Evolutionary conservation across 2,329 filamentous ascomycete species (phyloP), one percentile per base, ranked within the genome.

Genomic region (Colletotrichum sp.): DNA sequence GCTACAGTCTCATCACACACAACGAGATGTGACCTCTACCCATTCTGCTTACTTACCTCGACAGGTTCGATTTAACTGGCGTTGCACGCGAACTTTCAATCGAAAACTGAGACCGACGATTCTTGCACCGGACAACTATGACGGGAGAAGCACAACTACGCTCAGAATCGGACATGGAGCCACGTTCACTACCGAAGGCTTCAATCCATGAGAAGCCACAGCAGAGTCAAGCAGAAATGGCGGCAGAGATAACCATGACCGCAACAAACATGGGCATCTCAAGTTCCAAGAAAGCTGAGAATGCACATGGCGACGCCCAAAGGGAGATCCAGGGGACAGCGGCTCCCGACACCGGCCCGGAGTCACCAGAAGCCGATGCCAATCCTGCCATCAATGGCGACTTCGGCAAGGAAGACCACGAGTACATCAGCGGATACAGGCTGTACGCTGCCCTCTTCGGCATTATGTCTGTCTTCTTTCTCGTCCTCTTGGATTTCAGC

Each of bases 21-120:
- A n/a, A 44, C 1, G 0, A 0, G 39, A 48, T 1, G 0, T 12
- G 44, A 22, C 44, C 10, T 44, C 0, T 44, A 2, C 39, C 18
- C 18, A 44, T 44, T 44, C 39, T 22, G 44, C 44, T 22, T 22
- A 3, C 10, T 22, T 22, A 22, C 44, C 44, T 48, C 10, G 9
- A 2, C 44, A 48, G n/a, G n/a, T 22, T 48, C n/a, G n/a, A 22
- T 22, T 48, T 22, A 0, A 22, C 0, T 13, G 2, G n/a, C 44
- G n/a, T 48, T 6, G n/a, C n/a, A 48, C 18, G 18, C 44, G 44
- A 1, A 1, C 9, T 4, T 48, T 48, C 6, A 4, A 22, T 28
- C 28, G 28, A 9, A 28, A 28, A 22, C 0, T 22, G n/a, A n/a
- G n/a, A 22, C 2, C 39, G n/a, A 1, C 44, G 18, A 22, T 7